Evolutionary conservation across 805 yeast genomes (phyloP).

Genomic region (Suhomyces xylopsoci): DNA sequence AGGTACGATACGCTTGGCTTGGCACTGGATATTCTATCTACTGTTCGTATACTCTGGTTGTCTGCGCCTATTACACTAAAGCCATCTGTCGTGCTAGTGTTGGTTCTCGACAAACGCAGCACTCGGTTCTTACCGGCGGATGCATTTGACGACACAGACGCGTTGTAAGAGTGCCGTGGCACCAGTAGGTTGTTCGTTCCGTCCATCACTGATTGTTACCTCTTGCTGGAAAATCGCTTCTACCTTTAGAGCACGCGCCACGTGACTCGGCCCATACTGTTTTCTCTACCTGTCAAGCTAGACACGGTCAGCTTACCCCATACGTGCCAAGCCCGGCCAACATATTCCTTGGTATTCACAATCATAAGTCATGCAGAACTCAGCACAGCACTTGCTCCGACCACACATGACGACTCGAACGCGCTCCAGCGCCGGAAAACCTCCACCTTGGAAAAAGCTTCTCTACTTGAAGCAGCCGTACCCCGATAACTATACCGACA

Average conservation of each 20-base stretch:
- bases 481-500: slow-evolving; percentile 89
- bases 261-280: background rate
- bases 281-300: background rate
- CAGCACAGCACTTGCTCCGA: background rate
- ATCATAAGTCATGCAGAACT: background rate
- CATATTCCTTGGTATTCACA: background rate
- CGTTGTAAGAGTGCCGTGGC: slow-evolving; percentile 14
- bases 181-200: slow-evolving; percentile 9
- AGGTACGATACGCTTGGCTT: slow-evolving; percentile 62
- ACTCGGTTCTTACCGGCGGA: background rate
- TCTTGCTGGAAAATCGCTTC: background rate
- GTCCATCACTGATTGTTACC: background rate
- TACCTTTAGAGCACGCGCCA: background rate
- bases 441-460: slow-evolving; percentile 72
- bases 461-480: slow-evolving; percentile 82
- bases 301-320: background rate
- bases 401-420: background rate
- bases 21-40: slow-evolving; percentile 53
- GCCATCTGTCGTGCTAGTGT: slow-evolving; percentile 17
- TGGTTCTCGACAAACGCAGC: slow-evolving; percentile 13
- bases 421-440: background rate
- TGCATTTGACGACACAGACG: slow-evolving; percentile 10
- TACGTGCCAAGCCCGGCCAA: background rate
- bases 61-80: slow-evolving; percentile 3
- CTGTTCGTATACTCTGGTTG: slow-evolving; percentile 21